phyloP scores from a whole-genome alignment of 23 red algal genomes.

The Gracilaria gracilis region DNA sequence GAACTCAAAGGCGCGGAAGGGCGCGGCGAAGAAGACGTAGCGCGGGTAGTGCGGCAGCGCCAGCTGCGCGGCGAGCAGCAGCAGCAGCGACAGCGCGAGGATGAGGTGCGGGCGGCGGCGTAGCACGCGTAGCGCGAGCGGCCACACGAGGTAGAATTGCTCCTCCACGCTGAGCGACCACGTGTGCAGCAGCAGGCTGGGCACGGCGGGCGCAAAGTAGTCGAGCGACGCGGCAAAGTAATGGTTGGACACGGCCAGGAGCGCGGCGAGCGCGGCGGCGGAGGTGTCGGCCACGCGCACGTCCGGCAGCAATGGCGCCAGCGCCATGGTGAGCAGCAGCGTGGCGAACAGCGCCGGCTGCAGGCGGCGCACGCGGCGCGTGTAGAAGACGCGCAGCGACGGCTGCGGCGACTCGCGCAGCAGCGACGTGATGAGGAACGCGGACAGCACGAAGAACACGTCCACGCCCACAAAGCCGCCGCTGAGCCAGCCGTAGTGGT shows the following conservation, averaged over 20 bases:
- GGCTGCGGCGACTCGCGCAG: neutral
- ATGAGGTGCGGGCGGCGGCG: constrained; percentile 8
- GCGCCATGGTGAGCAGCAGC: too few relatives aligned
- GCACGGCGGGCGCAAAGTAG: constrained; percentile 25
- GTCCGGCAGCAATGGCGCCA: too few relatives aligned
- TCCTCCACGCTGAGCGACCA: constrained; percentile 83
- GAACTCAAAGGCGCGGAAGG: constrained; percentile 68
- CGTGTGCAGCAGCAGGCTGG: constrained; percentile 57
- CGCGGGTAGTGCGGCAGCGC: constrained; percentile 1
- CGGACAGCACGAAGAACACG: constrained; percentile 61
- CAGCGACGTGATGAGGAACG: constrained; percentile 55
- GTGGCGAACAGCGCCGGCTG: constrained; percentile 62
- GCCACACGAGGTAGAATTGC: constrained; percentile 77
- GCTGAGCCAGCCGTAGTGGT: neutral
- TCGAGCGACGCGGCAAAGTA: neutral
- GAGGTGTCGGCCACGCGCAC: neutral
- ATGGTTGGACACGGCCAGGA: constrained; percentile 5
- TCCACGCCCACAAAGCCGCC: constrained; percentile 79
- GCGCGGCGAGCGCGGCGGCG: neutral
- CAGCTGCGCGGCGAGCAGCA: neutral
- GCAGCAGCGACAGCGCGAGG: constrained; percentile 2
- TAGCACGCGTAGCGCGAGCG: neutral
- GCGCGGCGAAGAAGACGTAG: constrained; percentile 58
- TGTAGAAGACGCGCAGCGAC: constrained; percentile 46
- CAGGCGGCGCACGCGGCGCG: constrained; percentile 63